Conservation (phyloP, 2,329 filamentous ascomycete species). For the Cephalotrichum gorgonifer region DNA sequence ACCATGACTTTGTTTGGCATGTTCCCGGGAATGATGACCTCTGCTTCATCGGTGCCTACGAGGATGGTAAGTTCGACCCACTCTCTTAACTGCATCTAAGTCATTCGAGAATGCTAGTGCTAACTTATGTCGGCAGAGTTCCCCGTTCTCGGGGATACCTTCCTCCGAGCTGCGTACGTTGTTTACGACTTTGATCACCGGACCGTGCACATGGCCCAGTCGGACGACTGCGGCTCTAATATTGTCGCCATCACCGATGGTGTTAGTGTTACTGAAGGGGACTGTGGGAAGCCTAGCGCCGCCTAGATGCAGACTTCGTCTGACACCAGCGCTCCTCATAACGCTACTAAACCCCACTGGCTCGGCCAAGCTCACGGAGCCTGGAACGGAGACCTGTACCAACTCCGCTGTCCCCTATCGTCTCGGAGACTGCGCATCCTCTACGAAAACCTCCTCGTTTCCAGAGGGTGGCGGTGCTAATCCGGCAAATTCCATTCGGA, state of each 20-base stretch:
- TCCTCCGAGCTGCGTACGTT: constrained; percentile 63
- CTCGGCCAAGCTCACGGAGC: background rate
- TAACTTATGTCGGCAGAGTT: constrained; percentile 31
- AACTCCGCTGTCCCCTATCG: too few species aligned
- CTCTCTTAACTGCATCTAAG: background rate
- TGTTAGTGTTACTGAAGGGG: constrained; percentile 19
- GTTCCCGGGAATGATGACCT: constrained; percentile 37
- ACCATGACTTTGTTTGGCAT: constrained; percentile 49
- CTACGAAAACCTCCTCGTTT: too few species aligned
- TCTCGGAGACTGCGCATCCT: too few species aligned
- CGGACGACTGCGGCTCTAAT: constrained; percentile 24
- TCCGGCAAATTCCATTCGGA: too few species aligned
- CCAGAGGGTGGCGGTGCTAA: too few species aligned
- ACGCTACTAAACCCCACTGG: background rate
- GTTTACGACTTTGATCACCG: constrained; percentile 67
- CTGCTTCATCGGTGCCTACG: constrained; percentile 35
- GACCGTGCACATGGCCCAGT: constrained; percentile 59
- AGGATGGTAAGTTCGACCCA: constrained; percentile 27
- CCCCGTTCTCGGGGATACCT: constrained; percentile 63
- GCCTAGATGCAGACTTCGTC: background rate
- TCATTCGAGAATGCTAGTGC: background rate
- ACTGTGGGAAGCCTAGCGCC: constrained; percentile 18
- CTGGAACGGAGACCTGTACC: background rate
- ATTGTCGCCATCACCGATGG: constrained; percentile 26
- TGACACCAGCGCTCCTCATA: background rate